Percentiles rank a stretch among this genome's conserved stretches.
Evolutionary conservation across 1,284 basidiomycete genomes (phyloP).

Genomic region (Leccinum fallax): DNA sequence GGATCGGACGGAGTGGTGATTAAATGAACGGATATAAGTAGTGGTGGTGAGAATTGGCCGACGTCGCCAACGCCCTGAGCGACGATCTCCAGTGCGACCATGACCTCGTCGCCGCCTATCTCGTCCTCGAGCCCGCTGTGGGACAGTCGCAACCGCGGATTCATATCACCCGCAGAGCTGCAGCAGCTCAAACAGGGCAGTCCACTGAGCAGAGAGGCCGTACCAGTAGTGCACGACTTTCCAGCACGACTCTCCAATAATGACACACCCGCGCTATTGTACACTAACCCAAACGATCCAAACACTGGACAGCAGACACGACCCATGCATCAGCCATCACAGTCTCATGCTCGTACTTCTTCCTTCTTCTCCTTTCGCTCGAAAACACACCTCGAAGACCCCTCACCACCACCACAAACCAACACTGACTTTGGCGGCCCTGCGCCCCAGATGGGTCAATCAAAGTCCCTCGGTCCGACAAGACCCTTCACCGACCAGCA

Average conservation of each 20-base stretch:
- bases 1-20: background rate
- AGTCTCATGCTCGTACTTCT: constrained; percentile 36
- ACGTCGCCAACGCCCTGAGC: background rate
- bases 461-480: constrained; percentile 34
- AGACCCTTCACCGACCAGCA: constrained; percentile 25
- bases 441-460: constrained; percentile 36
- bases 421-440: constrained; percentile 19
- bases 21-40: background rate
- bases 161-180: constrained; percentile 51
- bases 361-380: constrained; percentile 49
- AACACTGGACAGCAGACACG: constrained; percentile 25
- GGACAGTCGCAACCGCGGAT: constrained; percentile 51
- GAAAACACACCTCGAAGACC: constrained; percentile 24
- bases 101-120: constrained; percentile 13
- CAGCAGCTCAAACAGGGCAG: constrained; percentile 44
- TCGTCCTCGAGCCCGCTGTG: constrained; percentile 44
- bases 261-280: constrained; percentile 17
- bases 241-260: constrained; percentile 28
- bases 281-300: constrained; percentile 23
- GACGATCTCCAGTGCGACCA: constrained; percentile 9
- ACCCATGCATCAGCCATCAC: constrained; percentile 26
- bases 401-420: background rate
- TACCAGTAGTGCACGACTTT: constrained; percentile 34
- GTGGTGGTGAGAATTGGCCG: background rate
- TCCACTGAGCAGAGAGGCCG: constrained; percentile 24